phyloP scores from a whole-genome alignment of 768 basidiomycete species.

The Tulasnella calospora region DNA sequence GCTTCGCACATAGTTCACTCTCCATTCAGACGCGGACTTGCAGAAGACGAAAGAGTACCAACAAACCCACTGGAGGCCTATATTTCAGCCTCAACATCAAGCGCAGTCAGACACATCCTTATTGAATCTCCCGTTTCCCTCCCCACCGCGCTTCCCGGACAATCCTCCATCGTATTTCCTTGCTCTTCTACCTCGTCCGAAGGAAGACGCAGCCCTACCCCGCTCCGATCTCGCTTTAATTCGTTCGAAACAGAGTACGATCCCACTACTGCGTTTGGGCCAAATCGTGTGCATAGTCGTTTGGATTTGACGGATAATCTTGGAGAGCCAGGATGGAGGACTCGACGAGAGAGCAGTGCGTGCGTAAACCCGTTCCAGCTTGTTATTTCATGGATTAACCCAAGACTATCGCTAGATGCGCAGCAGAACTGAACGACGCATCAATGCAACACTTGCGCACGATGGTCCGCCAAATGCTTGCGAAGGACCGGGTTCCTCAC shows the following conservation, averaged over 20 bases:
- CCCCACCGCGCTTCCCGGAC: slow-evolving; percentile 44
- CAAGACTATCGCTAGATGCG: slow-evolving; percentile 49
- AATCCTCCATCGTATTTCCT: slow-evolving; percentile 76
- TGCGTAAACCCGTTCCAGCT: slow-evolving; percentile 41
- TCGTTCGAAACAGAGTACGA: slow-evolving; percentile 68
- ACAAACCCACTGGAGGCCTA: slow-evolving; percentile 17
- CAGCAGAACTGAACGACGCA: slow-evolving; percentile 74
- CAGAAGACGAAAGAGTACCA: slow-evolving; percentile 64
- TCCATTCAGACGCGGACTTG: slow-evolving; percentile 68
- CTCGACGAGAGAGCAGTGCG: slow-evolving; percentile 84
- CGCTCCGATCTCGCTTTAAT: slow-evolving; percentile 58
- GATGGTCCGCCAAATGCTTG: slow-evolving; percentile 88
- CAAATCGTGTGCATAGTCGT: slow-evolving; percentile 78
- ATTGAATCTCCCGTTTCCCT: slow-evolving; percentile 27
- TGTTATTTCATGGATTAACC: not conserved
- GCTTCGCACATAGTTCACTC: slow-evolving; percentile 40
- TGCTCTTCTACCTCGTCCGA: slow-evolving; percentile 61
- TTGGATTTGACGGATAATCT: slow-evolving; percentile 46
- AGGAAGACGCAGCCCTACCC: slow-evolving; percentile 53
- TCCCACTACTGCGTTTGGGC: slow-evolving; percentile 64
- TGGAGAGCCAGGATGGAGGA: slow-evolving; percentile 77
- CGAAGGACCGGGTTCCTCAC: slow-evolving; percentile 74
- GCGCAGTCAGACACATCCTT: slow-evolving; percentile 22
- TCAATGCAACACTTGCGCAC: slow-evolving; percentile 86
- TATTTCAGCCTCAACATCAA: slow-evolving; percentile 26